Conservation (phyloP, 1,139 yeast species). For the Sugiyamaella pinicola region DNA sequence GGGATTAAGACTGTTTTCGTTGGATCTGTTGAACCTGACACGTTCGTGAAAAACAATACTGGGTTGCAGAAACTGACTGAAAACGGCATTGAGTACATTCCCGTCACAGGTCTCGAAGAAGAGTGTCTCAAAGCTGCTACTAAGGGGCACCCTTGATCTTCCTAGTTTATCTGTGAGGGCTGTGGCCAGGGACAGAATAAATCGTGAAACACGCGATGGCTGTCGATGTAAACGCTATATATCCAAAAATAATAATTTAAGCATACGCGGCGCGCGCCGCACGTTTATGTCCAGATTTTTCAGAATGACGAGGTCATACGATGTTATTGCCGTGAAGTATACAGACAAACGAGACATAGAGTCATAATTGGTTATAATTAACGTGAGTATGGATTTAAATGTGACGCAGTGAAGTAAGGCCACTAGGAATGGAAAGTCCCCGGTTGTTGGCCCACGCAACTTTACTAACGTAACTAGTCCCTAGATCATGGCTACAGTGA, state of each 20-base stretch:
- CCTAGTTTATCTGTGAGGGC: too few relatives aligned
- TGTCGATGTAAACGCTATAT: too few relatives aligned
- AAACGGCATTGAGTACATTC: slow-evolving; percentile 69
- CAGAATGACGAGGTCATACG: slow-evolving; percentile 4
- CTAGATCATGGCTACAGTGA: slow-evolving; percentile 20
- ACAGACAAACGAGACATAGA: neutral
- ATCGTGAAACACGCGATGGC: too few relatives aligned
- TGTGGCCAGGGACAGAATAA: too few relatives aligned
- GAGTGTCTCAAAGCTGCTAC: slow-evolving; percentile 71
- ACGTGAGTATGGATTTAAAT: neutral
- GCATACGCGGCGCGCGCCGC: slow-evolving; percentile 11
- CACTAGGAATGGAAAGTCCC: too few relatives aligned
- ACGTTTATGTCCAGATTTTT: slow-evolving; percentile 1
- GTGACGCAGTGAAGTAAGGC: too few relatives aligned
- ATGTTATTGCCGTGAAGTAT: neutral
- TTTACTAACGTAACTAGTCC: neutral
- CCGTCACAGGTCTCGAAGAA: slow-evolving; percentile 83
- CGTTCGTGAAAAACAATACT: slow-evolving; percentile 77
- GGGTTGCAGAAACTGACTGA: slow-evolving; percentile 58
- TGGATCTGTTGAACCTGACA: slow-evolving; percentile 89
- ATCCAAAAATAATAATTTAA: neutral
- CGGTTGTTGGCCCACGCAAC: too few relatives aligned
- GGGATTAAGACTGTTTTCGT: slow-evolving; percentile 77
- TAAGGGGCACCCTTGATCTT: slow-evolving; percentile 60
- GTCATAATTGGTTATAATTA: neutral